Evolutionary conservation across 1,284 basidiomycete species (phyloP), one percentile per base, ranked within the genome.

Genomic region (Chondrostereum purpureum): DNA sequence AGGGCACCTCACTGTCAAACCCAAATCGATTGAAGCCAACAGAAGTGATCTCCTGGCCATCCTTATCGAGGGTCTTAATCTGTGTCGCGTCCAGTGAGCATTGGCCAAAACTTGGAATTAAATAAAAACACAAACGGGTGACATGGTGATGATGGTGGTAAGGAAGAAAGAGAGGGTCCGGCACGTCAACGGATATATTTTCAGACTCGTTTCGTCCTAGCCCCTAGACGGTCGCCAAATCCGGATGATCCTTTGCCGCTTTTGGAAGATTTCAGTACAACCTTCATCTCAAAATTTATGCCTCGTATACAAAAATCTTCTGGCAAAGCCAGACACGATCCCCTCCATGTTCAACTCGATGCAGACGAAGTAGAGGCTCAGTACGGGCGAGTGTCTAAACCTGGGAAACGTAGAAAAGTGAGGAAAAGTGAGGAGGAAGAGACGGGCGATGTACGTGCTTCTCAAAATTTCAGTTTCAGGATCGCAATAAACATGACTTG

Each of bases 1-100:
- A 67, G 44, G 84, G 63, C 51, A 93, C 88, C 58, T 84, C 77
- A 58, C 83, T 87, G 67, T 94, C 84, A 64, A 95, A 95, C 17
- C 89, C 90, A 57, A 93, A 92, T 46, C 83, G 78, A 57, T 85
- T 65, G 64, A 84, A 81, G 44, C 91, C 91, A 42, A 94, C 90
- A 20, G 78, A 70, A 43, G 68, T 80, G 58, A 91, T 89, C 59
- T 84, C 81, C n/a, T 75, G 56, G 36, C 86, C 87, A 47, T 77
- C 72, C 68, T 84, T 88, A 62, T 88, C 87, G 47, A 87, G 62
- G 38, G 77, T 78, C 43, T 63, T 72, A 42, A 77, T 76, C 80
- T 85, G 20, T 49, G 55, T 16, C 53, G n/a, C n/a, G n/a, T n/a
- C n/a, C n/a, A n/a, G n/a, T n/a, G n/a, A n/a, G n/a, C n/a, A n/a